Evolutionary conservation across 176 grass and related monocot species (phyloP), one percentile per base, ranked within the genome.

Genomic region (Tillandsia fasciculata): DNA sequence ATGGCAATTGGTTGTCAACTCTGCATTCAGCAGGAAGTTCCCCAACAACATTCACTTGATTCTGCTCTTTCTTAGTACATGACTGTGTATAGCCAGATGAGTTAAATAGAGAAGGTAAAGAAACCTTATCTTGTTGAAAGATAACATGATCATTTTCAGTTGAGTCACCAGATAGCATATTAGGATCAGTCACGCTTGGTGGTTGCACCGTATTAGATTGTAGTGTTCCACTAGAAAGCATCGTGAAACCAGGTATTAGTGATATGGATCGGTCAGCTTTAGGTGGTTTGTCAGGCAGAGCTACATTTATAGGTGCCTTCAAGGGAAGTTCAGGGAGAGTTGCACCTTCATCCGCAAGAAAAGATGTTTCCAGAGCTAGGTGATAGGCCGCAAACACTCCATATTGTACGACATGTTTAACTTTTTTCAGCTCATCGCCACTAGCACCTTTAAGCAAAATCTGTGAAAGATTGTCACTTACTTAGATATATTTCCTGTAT

Each of bases 361-460:
- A 99, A 81, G 87, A 99, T 52, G 94, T 99, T 82, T 99, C 94
- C 20, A 97, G 82, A 27, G 94, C 94, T 74, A 97, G 80, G 84
- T 97, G 89, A 80, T 97, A 97, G n/a, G 94, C 94, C 72, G 94
- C 94, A 70, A 97, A 97, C 2, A 97, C 77, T 90, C 88, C 94
- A 87, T 92, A 97, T 79, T 97, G 89, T 61, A 97, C 51, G 75
- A 97, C 80, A 86, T 97, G 94, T 73, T 97, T 97, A 28, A 97
- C 82, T 80, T 90, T 97, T 87, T 97, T 97, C 53, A 97, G 79
- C 69, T 92, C 94, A 66, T 92, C 86, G 4, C 81, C 82, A 26
- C 78, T 80, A 64, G 86, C 84, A 57, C 94, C 94, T 79, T 92
- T 92, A 54, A 97, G 89, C 66, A 97, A 78, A 72, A 97, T 90